Evolutionary conservation across 2,329 filamentous ascomycete species (phyloP).

Genomic region (Tolypocladium tundrense): DNA sequence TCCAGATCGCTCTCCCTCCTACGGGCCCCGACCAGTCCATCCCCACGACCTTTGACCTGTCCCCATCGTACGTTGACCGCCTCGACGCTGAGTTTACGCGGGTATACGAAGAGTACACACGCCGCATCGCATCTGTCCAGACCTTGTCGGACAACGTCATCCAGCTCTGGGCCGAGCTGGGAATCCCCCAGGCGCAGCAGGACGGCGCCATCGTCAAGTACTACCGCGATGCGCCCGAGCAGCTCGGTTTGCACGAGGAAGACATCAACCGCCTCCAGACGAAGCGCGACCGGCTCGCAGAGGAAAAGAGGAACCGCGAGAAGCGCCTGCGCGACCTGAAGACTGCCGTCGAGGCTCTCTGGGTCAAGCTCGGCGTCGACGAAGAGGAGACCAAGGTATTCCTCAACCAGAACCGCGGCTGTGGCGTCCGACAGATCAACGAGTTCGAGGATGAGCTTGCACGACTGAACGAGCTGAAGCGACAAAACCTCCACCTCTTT

Average conservation of each 20-base stretch:
- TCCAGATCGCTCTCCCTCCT: constrained; percentile 76
- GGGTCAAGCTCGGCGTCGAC: constrained; percentile 79
- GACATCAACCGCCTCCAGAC: constrained; percentile 63
- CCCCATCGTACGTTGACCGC: constrained; percentile 72
- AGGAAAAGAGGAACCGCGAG: constrained; percentile 83
- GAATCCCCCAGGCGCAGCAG: constrained; percentile 86
- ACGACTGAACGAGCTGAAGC: constrained; percentile 82
- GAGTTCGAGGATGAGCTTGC: constrained; percentile 88
- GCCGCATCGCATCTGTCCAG: constrained; percentile 67
- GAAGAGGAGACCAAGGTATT: constrained; percentile 77
- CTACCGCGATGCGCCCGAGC: constrained; percentile 84
- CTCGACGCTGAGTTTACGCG: constrained; percentile 87
- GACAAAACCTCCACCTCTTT: constrained; percentile 89
- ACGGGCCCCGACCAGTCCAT: constrained; percentile 66
- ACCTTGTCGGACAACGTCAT: constrained; percentile 75
- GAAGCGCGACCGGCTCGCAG: constrained; percentile 71
- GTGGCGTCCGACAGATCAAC: constrained; percentile 83
- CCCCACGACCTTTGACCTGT: constrained; percentile 83
- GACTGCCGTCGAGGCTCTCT: constrained; percentile 70
- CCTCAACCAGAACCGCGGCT: constrained; percentile 78
- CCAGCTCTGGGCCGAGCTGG: constrained; percentile 89
- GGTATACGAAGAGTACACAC: constrained; percentile 93
- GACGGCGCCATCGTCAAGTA: constrained; percentile 79
- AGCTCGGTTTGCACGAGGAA: constrained; percentile 83
- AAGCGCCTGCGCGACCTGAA: constrained; percentile 66